Base-by-base conservation (phyloP, 306 rosid species). In the Ziziphus jujuba region DNA sequence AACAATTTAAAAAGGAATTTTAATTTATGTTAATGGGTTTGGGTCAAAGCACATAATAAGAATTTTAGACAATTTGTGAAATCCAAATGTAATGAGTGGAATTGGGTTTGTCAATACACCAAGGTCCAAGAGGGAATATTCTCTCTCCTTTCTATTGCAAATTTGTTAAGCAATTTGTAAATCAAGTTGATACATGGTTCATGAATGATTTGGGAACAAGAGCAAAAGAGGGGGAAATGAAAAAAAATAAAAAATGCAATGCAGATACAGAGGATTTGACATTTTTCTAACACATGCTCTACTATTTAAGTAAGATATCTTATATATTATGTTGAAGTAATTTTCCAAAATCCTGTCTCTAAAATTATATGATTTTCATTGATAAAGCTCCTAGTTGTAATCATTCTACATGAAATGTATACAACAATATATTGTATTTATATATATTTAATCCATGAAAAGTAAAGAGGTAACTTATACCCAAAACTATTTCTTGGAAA, bases 131-230 rank as follows among this genome's bases (percentile, higher is more conserved):
- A 40, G 45, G 22, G 74, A 75, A 76, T 69, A 82, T 79, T 69
- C 59, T 57, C 51, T 54, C 51, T 10, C 0, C 45, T 40, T 19
- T 31, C 67, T 66, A 48, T 82, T 63, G 62, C 64, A 71, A 25
- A 6, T 71, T 71, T 71, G 19, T 52, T 20, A 6, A n/a, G 11
- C 59, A 19, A 23, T 54, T 52, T 58, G 17, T 43, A 61, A 69
- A 58, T 56, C 66, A 76, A 69, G 63, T 58, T 60, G 49, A 52
- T n/a, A 22, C 22, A 38, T 71, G 83, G 81, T 82, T 75, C 81
- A 82, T 82, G 79, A 63, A 82, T 68, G 66, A 52, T 24, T 13
- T 23, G 38, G 40, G 40, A 63, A 17, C 68, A 63, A 10, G 45
- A 28, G 33, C 33, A 28, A 28, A 28, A 28, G 33, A 4, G 33